Conservation (phyloP, 441 rosid genomes). For the Francoa sonchifolia region DNA sequence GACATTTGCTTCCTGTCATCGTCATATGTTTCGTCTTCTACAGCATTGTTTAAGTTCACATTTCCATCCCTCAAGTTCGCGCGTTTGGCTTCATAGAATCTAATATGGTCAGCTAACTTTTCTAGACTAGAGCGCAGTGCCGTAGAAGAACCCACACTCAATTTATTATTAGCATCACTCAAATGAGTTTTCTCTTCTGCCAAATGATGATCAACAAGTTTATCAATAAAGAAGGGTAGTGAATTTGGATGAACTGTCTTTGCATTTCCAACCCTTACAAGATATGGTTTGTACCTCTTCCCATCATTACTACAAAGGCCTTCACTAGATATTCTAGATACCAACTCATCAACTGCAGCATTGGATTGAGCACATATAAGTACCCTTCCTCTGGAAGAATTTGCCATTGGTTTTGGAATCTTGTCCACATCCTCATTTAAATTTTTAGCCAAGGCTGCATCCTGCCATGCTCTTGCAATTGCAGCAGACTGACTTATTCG, state of each 20-base stretch:
- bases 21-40: slow-evolving; percentile 32
- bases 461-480: slow-evolving; percentile 92
- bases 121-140: slow-evolving; percentile 68
- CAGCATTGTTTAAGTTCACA: slow-evolving; percentile 31
- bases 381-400: slow-evolving; percentile 62
- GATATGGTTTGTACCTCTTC: slow-evolving; percentile 79
- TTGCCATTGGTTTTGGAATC: slow-evolving; percentile 33
- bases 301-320: slow-evolving; percentile 91
- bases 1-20: slow-evolving; percentile 57
- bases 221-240: slow-evolving; percentile 75
- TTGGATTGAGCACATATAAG: slow-evolving; percentile 96
- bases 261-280: slow-evolving; percentile 95
- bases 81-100: slow-evolving; percentile 80
- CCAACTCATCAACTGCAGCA: slow-evolving; percentile 99
- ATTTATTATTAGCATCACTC: slow-evolving; percentile 34
- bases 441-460: slow-evolving; percentile 89
- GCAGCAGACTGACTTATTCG: slow-evolving; percentile 62
- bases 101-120: slow-evolving; percentile 68
- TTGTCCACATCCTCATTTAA: slow-evolving; percentile 44
- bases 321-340: slow-evolving; percentile 66
- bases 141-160: slow-evolving; percentile 34
- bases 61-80: slow-evolving; percentile 66
- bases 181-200: slow-evolving; percentile 51
- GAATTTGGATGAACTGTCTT: slow-evolving; percentile 88
- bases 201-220: slow-evolving; percentile 82